Evolutionary conservation across 106 monocot species (phyloP).

Genomic region (Ottelia alismoides): DNA sequence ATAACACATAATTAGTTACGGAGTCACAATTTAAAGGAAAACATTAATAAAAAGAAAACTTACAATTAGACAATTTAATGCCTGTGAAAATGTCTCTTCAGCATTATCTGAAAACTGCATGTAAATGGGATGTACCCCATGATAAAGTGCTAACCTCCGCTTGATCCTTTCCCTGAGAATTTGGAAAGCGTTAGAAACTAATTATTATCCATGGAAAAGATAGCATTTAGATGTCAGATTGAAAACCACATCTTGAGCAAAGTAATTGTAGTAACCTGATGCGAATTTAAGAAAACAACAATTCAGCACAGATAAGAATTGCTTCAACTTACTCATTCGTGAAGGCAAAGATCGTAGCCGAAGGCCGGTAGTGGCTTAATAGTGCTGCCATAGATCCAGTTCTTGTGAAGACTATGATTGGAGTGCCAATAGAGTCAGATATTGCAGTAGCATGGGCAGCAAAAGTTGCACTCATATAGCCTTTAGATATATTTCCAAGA

Average conservation of each 20-base stretch:
- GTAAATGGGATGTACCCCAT: conserved; percentile 62
- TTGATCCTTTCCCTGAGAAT: conserved; percentile 64
- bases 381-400: conserved; percentile 93
- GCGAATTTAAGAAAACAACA: no score
- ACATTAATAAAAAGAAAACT: neutral
- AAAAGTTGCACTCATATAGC: conserved; percentile 74
- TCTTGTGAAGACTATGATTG: conserved; percentile 96
- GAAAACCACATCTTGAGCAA: no score
- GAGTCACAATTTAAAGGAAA: neutral
- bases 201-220: no score
- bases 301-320: no score
- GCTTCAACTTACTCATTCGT: conserved; percentile 68
- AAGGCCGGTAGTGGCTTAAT: conserved; percentile 80
- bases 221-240: no score
- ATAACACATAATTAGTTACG: no score
- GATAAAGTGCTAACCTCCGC: conserved; percentile 83
- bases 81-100: conserved; percentile 85
- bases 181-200: no score
- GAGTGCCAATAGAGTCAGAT: conserved; percentile 54
- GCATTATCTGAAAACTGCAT: conserved; percentile 77
- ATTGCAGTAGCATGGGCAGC: conserved; percentile 78
- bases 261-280: no score
- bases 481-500: conserved; percentile 23
- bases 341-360: conserved; percentile 69
- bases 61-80: conserved; percentile 68